Base-by-base conservation (phyloP, 2,329 filamentous ascomycete species). In the Aureobasidium subglaciale region DNA sequence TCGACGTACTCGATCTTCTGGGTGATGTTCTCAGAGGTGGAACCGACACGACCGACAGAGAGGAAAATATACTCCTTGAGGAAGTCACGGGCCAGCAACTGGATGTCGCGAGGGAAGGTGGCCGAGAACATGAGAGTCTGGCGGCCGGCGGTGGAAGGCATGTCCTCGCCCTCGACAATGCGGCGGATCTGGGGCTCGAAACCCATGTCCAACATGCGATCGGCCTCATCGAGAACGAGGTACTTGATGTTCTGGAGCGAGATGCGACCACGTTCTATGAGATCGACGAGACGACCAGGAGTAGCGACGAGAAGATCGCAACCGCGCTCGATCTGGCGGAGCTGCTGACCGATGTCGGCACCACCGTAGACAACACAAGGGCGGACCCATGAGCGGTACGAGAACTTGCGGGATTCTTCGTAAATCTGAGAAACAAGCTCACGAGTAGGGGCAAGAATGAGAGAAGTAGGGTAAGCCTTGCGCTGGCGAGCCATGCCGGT, bases 201-300 rank as follows among this genome's bases (percentile, higher is more conserved):
- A 93, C 93, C 93, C 93, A 99, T 99, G 82, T 99, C 93, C 81
- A 99, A 82, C 93, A 99, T 99, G 73, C 93, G 93, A 79, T 99
- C 93, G 73, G 93, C 93, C 83, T 99, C 93, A 67, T 99, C 93
- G 55, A 99, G 88, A 66, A 99, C 90, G 60, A 99, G 83, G 72
- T 99, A 99, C 81, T 96, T 97, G 82, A 99, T 99, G 82, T 96
- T 96, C 74, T 86, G 84, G 56, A 99, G 86, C 41, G 93, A 97
- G 72, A 99, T 97, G 70, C 92, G 90, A 69, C 93, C 93, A 80
- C 93, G 90, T 81, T 97, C 93, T 70, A 99, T 95, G 75, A 99
- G 80, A 73, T 99, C 93, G 69, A 97, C 91, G 63, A 99, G 82
- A 85, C 93, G 89, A 75, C 93, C 93, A 56, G 93, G 93, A 54